These are phyloP conservation scores for Cenchrus americanus DNA, from an alignment of 176 grass and related monocot genomes.

Conservation along the genomic window DNA sequence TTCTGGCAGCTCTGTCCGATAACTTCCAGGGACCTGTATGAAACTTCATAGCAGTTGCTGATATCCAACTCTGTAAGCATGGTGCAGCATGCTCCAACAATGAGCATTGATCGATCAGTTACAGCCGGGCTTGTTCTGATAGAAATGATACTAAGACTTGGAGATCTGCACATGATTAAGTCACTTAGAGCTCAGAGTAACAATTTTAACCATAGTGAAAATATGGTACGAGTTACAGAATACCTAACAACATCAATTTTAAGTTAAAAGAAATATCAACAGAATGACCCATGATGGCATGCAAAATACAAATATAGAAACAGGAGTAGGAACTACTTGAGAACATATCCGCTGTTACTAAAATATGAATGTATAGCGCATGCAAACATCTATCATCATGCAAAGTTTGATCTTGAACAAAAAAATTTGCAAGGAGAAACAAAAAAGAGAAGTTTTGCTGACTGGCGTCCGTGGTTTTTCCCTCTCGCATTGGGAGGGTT, in stretches of 20 bases:
- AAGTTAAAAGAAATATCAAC: background rate
- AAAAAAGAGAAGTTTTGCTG: no score
- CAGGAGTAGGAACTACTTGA: background rate
- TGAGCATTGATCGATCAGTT: conserved; percentile 66
- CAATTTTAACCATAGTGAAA: conserved; percentile 8
- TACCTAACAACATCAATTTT: background rate
- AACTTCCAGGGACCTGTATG: conserved; percentile 72
- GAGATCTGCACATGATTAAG: conserved; percentile 61
- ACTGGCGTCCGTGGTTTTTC: no score
- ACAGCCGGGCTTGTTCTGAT: conserved; percentile 65
- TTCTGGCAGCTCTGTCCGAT: conserved; percentile 82
- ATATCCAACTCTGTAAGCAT: conserved; percentile 82
- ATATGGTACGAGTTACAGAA: background rate
- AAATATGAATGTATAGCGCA: no score
- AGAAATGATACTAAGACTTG: conserved; percentile 65
- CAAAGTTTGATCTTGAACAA: no score
- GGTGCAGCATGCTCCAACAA: conserved; percentile 57
- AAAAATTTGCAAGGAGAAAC: no score
- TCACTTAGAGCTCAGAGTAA: conserved; percentile 15
- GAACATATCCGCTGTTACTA: background rate
- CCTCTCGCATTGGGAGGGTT: no score
- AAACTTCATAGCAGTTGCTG: conserved; percentile 87
- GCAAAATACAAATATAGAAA: conserved; percentile 16
- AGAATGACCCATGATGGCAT: conserved; percentile 9
- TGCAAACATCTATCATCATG: no score